Conservation (phyloP, 306 rosid genomes). For the Sechiopsis laciniata region DNA sequence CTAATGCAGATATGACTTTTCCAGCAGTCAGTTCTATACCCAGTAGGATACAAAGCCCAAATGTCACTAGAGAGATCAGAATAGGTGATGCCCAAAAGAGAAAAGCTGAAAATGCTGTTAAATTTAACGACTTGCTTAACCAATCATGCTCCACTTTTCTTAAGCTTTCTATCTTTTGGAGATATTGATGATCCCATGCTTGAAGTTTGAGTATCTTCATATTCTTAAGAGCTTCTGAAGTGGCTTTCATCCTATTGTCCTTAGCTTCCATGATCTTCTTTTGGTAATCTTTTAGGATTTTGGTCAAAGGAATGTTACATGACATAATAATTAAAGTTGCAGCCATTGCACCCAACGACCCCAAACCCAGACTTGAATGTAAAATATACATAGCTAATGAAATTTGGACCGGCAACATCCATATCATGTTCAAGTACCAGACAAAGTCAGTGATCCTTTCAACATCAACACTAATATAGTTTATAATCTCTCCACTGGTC, state of each 20-base stretch:
- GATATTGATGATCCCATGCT: conserved; percentile 81
- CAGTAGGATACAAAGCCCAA: conserved; percentile 62
- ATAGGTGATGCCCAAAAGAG: conserved; percentile 93
- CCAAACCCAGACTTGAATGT: conserved; percentile 68
- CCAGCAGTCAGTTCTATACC: conserved; percentile 86
- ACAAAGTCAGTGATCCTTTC: conserved; percentile 77
- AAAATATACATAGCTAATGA: conserved; percentile 66
- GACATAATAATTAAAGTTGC: conserved; percentile 64
- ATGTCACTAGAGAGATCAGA: conserved; percentile 74
- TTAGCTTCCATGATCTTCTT: conserved; percentile 82
- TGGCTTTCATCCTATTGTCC: conserved; percentile 81
- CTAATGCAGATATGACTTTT: conserved; percentile 75
- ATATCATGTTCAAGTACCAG: conserved; percentile 68
- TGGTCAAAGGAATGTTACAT: conserved; percentile 68
- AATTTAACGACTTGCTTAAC: conserved; percentile 58
- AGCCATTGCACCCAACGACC: conserved; percentile 61
- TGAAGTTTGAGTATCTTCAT: conserved; percentile 84
- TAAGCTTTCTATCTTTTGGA: conserved; percentile 46
- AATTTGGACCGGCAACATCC: conserved; percentile 90
- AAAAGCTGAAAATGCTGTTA: conserved; percentile 44
- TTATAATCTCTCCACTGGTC: conserved; percentile 79
- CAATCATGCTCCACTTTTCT: conserved; percentile 55
- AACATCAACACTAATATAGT: conserved; percentile 91
- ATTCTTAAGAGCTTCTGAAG: conserved; percentile 72
- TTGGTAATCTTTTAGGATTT: conserved; percentile 67